These are phyloP conservation scores for Verticillium longisporum DNA, from an alignment of 2,329 filamentous ascomycete species.

Conservation along the genomic window DNA sequence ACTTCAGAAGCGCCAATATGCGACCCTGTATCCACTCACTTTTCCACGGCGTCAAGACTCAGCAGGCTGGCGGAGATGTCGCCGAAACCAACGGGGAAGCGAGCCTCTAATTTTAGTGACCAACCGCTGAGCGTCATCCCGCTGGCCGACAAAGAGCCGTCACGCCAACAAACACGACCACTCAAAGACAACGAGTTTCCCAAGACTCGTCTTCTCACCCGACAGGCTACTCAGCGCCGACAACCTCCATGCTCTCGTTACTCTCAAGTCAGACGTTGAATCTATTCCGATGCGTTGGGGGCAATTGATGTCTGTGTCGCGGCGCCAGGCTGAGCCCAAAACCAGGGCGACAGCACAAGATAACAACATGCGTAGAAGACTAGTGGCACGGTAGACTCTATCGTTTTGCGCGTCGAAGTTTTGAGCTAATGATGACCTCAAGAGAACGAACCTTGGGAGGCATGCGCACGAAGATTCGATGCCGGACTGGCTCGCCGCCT, in stretches of 20 bases:
- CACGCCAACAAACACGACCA: too few species aligned
- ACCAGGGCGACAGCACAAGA: background rate
- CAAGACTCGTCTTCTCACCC: background rate
- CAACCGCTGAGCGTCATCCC: too few species aligned
- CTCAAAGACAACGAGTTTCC: too few species aligned
- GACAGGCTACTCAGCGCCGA: background rate
- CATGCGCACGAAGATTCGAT: conserved; percentile 69
- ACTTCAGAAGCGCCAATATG: too few species aligned
- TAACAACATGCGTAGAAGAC: background rate
- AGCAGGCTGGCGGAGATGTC: too few species aligned
- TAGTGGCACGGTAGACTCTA: background rate
- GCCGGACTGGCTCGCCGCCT: conserved; percentile 59
- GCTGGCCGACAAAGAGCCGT: too few species aligned
- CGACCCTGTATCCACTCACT: too few species aligned
- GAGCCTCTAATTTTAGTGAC: too few species aligned
- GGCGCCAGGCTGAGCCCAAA: background rate
- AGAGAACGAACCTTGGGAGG: conserved; percentile 61
- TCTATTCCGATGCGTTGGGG: background rate
- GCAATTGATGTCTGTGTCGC: background rate
- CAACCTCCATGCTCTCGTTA: background rate
- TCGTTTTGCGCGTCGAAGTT: background rate
- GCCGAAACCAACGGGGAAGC: too few species aligned
- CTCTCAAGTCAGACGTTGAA: background rate
- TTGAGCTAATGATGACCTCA: background rate
- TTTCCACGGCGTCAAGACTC: too few species aligned